Conservation (phyloP, 2,329 filamentous ascomycete genomes). For the Xylaria sp. region DNA sequence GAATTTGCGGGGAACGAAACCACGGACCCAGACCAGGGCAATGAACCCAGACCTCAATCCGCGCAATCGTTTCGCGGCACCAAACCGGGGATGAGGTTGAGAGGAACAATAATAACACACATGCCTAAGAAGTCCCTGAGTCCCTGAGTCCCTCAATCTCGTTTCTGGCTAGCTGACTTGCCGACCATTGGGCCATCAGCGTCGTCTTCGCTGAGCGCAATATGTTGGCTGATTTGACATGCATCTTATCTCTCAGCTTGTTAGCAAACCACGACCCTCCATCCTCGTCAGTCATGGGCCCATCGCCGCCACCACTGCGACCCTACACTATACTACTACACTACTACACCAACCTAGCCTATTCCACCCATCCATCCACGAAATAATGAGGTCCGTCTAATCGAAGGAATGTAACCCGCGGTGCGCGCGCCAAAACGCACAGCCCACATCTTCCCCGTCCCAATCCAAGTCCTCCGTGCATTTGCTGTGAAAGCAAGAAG, state of each 20-base stretch:
- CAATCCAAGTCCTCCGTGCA: conserved; percentile 33
- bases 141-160: conserved; percentile 12
- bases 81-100: conserved; percentile 29
- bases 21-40: conserved; percentile 42
- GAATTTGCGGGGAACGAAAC: conserved; percentile 45
- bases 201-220: conserved; percentile 38
- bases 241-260: conserved; percentile 33
- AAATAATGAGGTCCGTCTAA: conserved; percentile 33
- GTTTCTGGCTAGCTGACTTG: conserved; percentile 32
- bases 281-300: conserved; percentile 26
- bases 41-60: conserved; percentile 27
- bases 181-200: conserved; percentile 24
- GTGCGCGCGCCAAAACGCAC: conserved; percentile 36
- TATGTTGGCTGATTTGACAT: conserved; percentile 21
- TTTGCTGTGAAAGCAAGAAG: conserved; percentile 27
- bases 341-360: conserved; percentile 2
- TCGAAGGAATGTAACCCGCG: conserved; percentile 36
- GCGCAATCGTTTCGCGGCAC: conserved; percentile 25
- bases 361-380: conserved; percentile 26
- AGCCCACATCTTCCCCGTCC: conserved; percentile 42
- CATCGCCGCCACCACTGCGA: conserved; percentile 36
- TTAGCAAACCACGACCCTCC: conserved; percentile 32
- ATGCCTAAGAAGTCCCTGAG: not conserved
- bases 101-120: conserved; percentile 18
- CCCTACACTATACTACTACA: conserved; percentile 22